Evolutionary conservation across 2,329 filamentous ascomycete species (phyloP), one percentile per base, ranked within the genome.

Genomic region (Dryadomyces sulphureus): DNA sequence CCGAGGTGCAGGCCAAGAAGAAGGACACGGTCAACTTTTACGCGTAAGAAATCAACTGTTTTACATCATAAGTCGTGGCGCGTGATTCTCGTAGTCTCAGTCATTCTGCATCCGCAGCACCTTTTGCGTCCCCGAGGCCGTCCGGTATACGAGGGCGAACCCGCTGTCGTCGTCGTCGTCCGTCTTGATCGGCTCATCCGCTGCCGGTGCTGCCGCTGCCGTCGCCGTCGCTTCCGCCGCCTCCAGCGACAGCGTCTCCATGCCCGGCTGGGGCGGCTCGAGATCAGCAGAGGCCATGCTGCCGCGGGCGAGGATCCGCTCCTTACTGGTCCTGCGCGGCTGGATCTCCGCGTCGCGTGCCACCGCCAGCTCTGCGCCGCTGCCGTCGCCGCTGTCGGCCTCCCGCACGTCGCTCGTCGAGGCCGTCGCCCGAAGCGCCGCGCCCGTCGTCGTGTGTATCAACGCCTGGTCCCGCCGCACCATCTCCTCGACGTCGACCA

Each of bases 1-100:
- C 88, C 34, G 92, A 98, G 67, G 92, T 98, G 56, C 87, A 89
- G 64, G 81, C 83, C 52, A 82, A 94, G 81, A 94, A 94, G 83
- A 93, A 93, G 77, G 87, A 93, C 72, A 76, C 73, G 27, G 73
- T 76, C 65, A 76, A 72, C 59, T 72, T 72, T 56, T 72, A 72
- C 55, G 69, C 69, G 48, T 72, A 64, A 62, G n/a, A n/a, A n/a
- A 3, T n/a, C 17, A 4, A 14, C 27, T 14, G 14, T 25, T 40
- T 25, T 25, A 16, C 17, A 24, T 41, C 39, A 27, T 41, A 11
- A 41, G 12, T 41, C 39, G 5, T 41, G 19, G 30, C n/a, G 22
- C n/a, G n/a, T n/a, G n/a, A n/a, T n/a, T n/a, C n/a, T n/a, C n/a
- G n/a, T n/a, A n/a, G n/a, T n/a, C n/a, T n/a, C n/a, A n/a, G n/a